Evolutionary conservation across 192 early-diverging fungal genomes (phyloP), one percentile per base, ranked within the genome.

Genomic region (Backusella mclennaniae): DNA sequence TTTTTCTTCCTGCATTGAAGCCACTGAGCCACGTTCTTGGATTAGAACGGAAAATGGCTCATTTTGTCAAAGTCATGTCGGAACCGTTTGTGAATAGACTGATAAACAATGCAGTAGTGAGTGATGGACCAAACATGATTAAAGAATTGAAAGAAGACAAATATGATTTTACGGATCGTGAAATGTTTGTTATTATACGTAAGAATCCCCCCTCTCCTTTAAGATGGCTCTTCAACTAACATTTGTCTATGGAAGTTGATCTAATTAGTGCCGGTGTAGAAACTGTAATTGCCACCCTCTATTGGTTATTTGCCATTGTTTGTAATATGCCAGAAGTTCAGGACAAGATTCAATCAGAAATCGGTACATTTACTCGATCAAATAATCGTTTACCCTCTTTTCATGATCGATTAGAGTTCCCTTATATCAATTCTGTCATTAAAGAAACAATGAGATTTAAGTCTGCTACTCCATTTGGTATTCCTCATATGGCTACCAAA

Each of bases 261-360:
- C 17, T 70, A 9, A 19, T 70, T 9, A 23, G 12, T 4, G 69
- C 39, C 14, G 69, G 69, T 21, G 29, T 17, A 2, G 69, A 70
- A 41, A 70, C 69, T 11, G 41, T n/a, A 7, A n/a, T 9, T 44
- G 39, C 36, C 41, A 38, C 69, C 4, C 6, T 36, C 1, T 29
- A 19, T 26, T 70, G 69, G 69, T 1, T 39, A 8, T 39, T 38
- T 70, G 41, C 69, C 0, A 70, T 70, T 70, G 4, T 70, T 14
- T 70, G 69, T 44, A 35, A 53, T 36, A 44, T 66, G 36, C 79
- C 79, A 1, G 75, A 77, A 0, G 46, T 73, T 21, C 79, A 80
- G 53, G 52, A 41, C 23, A 67, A 73, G 6, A 35, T 72, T 1
- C 59, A 72, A 8, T 12, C 21, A 59, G 79, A 80, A 35, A 4